Conservation (phyloP, 2,329 filamentous ascomycete genomes). For the Phialemonium atrogriseum region DNA sequence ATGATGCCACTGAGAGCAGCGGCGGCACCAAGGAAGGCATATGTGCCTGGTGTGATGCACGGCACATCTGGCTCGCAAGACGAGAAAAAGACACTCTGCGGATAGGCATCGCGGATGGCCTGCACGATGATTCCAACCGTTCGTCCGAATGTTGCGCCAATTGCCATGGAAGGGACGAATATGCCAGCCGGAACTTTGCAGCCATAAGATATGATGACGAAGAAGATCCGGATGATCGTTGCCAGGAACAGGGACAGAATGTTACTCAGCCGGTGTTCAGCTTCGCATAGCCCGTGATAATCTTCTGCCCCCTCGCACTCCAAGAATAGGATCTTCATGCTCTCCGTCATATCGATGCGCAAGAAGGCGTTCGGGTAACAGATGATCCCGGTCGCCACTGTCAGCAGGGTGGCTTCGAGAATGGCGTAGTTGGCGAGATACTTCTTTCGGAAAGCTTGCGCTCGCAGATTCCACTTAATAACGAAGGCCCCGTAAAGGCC, state of each 20-base stretch:
- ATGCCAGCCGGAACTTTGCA: conserved; percentile 98
- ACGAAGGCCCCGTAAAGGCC: conserved; percentile 94
- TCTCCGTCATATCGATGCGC: conserved; percentile 97
- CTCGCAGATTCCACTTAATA: conserved; percentile 93
- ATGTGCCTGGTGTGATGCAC: conserved; percentile 95
- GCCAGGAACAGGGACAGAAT: conserved; percentile 70
- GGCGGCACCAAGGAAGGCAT: conserved; percentile 88
- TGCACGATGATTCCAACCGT: conserved; percentile 94
- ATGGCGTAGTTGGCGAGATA: conserved; percentile 80
- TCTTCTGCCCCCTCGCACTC: conserved; percentile 87
- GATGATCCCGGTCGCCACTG: conserved; percentile 77
- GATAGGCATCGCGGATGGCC: conserved; percentile 76
- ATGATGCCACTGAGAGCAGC: conserved; percentile 93
- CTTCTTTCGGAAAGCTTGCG: conserved; percentile 87
- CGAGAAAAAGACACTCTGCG: conserved; percentile 75
- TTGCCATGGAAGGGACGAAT: conserved; percentile 96
- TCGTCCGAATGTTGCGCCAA: conserved; percentile 88
- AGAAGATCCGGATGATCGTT: conserved; percentile 68
- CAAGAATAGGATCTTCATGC: conserved; percentile 94
- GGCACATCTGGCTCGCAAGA: conserved; percentile 85
- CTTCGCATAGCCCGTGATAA: conserved; percentile 83
- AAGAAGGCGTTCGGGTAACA: conserved; percentile 96
- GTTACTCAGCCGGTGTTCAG: conserved; percentile 66
- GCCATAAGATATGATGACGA: conserved; percentile 94
- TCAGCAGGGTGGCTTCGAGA: conserved; percentile 76